Percentiles rank a stretch among this genome's conserved stretches.
phyloP scores from a whole-genome alignment of 2,329 filamentous ascomycete species.

The Stagonosporopsis chrysanthemi region DNA sequence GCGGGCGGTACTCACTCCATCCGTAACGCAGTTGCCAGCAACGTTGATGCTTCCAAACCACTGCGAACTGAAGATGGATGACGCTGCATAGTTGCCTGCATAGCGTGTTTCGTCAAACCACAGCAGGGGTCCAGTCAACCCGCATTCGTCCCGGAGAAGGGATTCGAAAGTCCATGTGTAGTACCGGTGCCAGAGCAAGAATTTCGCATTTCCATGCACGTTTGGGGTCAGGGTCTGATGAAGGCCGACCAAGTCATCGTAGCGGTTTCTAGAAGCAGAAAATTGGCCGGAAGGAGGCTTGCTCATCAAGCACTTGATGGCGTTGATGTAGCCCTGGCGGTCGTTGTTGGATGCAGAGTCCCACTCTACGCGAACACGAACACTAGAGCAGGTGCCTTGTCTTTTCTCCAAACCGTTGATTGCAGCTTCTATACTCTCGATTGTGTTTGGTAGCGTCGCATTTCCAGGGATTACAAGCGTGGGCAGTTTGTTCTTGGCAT shows the following conservation, averaged over 20 bases:
- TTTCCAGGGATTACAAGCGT: conserved; percentile 7
- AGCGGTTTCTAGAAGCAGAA: conserved; percentile 33
- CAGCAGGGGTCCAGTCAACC: conserved; percentile 49
- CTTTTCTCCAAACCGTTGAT: not conserved
- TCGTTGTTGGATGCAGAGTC: conserved; percentile 31
- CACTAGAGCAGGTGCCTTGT: conserved; percentile 32
- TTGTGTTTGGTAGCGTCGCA: not conserved
- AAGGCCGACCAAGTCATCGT: conserved; percentile 45
- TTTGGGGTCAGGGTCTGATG: conserved; percentile 44
- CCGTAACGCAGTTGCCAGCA: conserved; percentile 38
- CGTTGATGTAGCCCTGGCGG: conserved; percentile 35
- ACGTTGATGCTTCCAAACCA: conserved; percentile 40
- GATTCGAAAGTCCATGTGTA: conserved; percentile 53
- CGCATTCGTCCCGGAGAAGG: conserved; percentile 53
- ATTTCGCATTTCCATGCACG: conserved; percentile 45
- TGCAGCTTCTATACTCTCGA: not conserved
- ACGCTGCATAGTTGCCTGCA: conserved; percentile 38
- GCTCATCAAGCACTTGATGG: conserved; percentile 40
- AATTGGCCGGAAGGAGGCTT: conserved; percentile 35
- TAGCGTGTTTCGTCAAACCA: conserved; percentile 49
- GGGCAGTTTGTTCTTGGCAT: conserved; percentile 17
- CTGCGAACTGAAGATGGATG: conserved; percentile 40
- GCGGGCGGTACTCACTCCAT: conserved; percentile 39
- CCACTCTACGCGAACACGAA: conserved; percentile 42
- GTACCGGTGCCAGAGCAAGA: conserved; percentile 56